A percentile compares a stretch with the other conserved stretches of the same genome.
phyloP scores from a whole-genome alignment of 495 filamentous ascomycete species.

The Bryoglossum gracile region DNA sequence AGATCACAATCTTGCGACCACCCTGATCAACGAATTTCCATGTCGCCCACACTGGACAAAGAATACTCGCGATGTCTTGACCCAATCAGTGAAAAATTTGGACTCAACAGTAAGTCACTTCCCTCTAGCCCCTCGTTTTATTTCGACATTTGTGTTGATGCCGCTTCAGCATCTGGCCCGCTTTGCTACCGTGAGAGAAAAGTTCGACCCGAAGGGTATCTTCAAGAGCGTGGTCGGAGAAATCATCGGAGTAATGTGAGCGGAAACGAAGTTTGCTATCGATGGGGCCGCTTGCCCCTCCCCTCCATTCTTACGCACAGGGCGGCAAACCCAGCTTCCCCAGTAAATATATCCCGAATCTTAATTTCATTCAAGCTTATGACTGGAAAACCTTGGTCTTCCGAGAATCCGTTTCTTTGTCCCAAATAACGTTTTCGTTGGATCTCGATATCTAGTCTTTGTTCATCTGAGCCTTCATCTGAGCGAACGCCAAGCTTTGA shows the following conservation, averaged over 20 bases:
- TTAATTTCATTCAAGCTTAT: too few relatives aligned
- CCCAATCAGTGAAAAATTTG: slow-evolving; percentile 36
- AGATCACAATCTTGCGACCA: slow-evolving; percentile 36
- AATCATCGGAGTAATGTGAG: slow-evolving; percentile 30
- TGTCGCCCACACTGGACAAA: slow-evolving; percentile 46
- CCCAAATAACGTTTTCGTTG: too few relatives aligned
- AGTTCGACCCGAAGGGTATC: slow-evolving; percentile 40
- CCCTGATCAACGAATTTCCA: slow-evolving; percentile 42
- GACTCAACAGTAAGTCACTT: slow-evolving; percentile 31
- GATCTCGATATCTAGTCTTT: too few relatives aligned
- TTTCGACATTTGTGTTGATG: neutral
- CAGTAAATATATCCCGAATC: too few relatives aligned
- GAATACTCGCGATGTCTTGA: slow-evolving; percentile 41
- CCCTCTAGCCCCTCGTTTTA: neutral
- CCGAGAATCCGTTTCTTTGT: too few relatives aligned
- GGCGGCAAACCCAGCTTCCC: too few relatives aligned
- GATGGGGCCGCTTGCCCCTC: too few relatives aligned
- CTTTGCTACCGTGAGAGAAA: slow-evolving; percentile 36
- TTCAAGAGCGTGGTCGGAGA: slow-evolving; percentile 41
- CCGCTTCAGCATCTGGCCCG: slow-evolving; percentile 30
- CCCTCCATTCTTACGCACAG: too few relatives aligned
- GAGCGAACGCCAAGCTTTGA: too few relatives aligned
- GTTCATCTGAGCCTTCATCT: too few relatives aligned
- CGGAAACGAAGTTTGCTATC: neutral
- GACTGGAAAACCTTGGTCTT: too few relatives aligned